Conservation (phyloP, 2,329 filamentous ascomycete genomes). For the Incumbomyces delicatus region DNA sequence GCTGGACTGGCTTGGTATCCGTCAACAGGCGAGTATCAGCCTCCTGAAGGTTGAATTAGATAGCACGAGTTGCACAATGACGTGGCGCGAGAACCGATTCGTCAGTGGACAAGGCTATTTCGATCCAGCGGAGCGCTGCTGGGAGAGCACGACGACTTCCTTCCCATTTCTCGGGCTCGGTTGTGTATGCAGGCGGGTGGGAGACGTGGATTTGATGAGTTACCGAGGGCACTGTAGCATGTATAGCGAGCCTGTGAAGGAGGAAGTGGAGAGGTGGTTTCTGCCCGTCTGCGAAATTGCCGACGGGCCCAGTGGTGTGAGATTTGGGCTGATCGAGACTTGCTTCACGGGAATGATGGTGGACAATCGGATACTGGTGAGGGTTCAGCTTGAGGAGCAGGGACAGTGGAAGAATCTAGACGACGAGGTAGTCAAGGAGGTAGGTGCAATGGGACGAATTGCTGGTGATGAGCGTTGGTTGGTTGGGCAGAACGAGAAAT, state of each 20-base stretch:
- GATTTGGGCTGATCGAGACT: constrained; percentile 27
- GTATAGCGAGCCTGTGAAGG: constrained; percentile 25
- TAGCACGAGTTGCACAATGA: constrained; percentile 36
- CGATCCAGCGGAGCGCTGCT: constrained; percentile 28
- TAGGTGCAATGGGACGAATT: constrained; percentile 46
- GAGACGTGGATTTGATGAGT: constrained; percentile 37
- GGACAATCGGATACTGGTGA: constrained; percentile 24
- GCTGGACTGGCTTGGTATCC: constrained; percentile 44
- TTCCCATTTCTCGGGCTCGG: constrained; percentile 45
- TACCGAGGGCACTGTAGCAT: constrained; percentile 33
- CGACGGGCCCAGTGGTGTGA: constrained; percentile 25
- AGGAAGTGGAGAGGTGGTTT: constrained; percentile 26
- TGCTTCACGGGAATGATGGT: constrained; percentile 24
- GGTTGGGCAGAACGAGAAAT: constrained; percentile 47
- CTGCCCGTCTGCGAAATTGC: constrained; percentile 28
- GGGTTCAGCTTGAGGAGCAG: constrained; percentile 20
- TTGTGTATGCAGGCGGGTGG: constrained; percentile 41
- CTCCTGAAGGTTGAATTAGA: constrained; percentile 45
- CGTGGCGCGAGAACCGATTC: constrained; percentile 47
- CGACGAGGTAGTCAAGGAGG: constrained; percentile 34
- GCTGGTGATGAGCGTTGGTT: constrained; percentile 53
- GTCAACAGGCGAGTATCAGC: constrained; percentile 43
- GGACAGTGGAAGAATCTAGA: constrained; percentile 19
- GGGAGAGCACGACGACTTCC: constrained; percentile 41
- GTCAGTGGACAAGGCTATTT: constrained; percentile 41